Evolutionary conservation across 257 asterid species (phyloP), one percentile per base, ranked within the genome.

Genomic region (Jacaranda mimosifolia): DNA sequence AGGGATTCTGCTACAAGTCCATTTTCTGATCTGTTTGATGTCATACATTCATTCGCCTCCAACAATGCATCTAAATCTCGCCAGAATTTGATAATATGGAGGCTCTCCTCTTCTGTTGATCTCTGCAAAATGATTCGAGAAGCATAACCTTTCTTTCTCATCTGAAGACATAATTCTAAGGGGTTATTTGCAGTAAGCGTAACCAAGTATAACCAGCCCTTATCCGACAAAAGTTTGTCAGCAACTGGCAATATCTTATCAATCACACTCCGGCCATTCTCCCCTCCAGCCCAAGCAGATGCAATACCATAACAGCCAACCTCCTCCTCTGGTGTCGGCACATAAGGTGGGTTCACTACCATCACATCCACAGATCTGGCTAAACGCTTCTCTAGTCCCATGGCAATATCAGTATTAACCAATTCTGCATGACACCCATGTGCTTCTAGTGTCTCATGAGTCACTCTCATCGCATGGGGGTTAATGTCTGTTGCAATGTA

Each of bases 321-420:
- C 85, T 96, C 98, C 3, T 92, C 95, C 72, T 93, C 98, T 3
- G 99, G 98, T 1, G 98, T 93, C 5, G 98, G 99, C 78, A 96
- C 98, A 66, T 96, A 96, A 65, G 99, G 99, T 6, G 98, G 98
- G 81, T 96, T 96, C 77, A 96, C 99, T 66, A 93, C 96, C 81
- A 93, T 85, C 68, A 93, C 90, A 72, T 96, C 99, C 73, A 96
- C 96, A 1, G 82, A 86, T 70, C 90, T 84, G 6, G 81, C 81
- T 77, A 96, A 77, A 19, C 94, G 89, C 45, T 49, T 83, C 75
- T 89, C 97, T 18, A 91, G 74, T 9, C 98, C 97, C 0, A 81
- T 85, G 6, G 95, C 97, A 53, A 95, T 84, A 77, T 95, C 88
- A 0, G 98, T 88, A 53, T 80, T 86, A 11, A 95, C 82, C 80